Base-by-base conservation (phyloP, 2,329 filamentous ascomycete species). In the Sporothrix globosa region DNA sequence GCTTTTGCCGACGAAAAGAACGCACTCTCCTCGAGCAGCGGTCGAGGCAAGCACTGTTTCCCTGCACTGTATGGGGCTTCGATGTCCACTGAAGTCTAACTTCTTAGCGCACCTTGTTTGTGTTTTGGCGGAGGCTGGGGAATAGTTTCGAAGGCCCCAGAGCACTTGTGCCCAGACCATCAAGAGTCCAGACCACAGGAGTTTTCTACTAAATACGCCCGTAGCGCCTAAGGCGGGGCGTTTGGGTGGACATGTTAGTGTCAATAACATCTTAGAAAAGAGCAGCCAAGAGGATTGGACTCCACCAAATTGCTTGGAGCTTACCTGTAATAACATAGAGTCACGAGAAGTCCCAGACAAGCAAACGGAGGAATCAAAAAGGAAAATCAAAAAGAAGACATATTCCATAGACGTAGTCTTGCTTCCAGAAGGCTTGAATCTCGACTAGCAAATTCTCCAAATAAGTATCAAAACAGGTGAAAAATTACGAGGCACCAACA, bases 1-100 rank as follows among this genome's bases (percentile, higher is more conserved):
- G 34, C 56, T 21, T 4, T 11, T 44, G 21, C 34, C 56, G 34
- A 24, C 17, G 30, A 60, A 41, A 24, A 60, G 34, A 48, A 44
- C 17, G 21, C 54, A 46, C 44, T 46, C 11, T 14, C 11, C 44
- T 46, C 13, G 41, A 46, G 17, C 9, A 46, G 41, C 44, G 11
- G 13, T 46, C 44, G 44, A 46, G 13, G 44, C 44, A 46, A 46
- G 6, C 44, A 5, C 21, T 14, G 50, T 53, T 53, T 53, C n/a
- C 9, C 48, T 24, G 56, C 56, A 60, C 56, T 60, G 56, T 60
- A 60, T 60, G 56, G 56, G n/a, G 56, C 19, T 4, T n/a, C 24
- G 6, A 19, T 19, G 4, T 4, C 30, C 6, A 5, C 19, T 39
- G 54, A 21, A 60, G 54, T 1, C 41, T 14, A 46, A 46, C 41